phyloP scores from a whole-genome alignment of 345 rosid genomes.

The Atalantia buxifolia region DNA sequence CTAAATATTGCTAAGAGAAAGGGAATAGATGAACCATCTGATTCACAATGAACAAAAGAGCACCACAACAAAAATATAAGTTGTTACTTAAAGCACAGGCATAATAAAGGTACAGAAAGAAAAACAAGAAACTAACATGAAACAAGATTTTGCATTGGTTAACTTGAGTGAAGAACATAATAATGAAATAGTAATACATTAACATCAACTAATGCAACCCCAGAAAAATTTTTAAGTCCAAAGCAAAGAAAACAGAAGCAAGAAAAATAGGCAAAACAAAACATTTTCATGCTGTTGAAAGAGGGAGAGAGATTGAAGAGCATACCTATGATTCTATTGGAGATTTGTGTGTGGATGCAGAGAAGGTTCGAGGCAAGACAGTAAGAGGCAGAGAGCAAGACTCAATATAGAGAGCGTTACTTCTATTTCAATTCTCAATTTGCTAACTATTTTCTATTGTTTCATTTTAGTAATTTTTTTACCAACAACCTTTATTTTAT shows the following conservation, averaged over 20 bases:
- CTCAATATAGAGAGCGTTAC: constrained; percentile 35
- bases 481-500: background rate
- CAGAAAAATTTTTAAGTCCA: background rate
- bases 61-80: background rate
- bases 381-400: background rate
- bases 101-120: background rate
- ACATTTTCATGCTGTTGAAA: background rate
- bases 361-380: constrained; percentile 16
- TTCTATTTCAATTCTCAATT: constrained; percentile 49
- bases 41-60: background rate
- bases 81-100: background rate
- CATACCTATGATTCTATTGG: constrained; percentile 18
- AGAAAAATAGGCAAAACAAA: background rate
- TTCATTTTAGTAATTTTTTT: background rate
- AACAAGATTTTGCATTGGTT: background rate
- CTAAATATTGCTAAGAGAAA: background rate
- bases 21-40: constrained; percentile 2
- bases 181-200: background rate
- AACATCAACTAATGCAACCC: background rate
- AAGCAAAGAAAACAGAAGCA: background rate
- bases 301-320: constrained; percentile 12
- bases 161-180: background rate
- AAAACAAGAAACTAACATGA: background rate
- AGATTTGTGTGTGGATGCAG: background rate
- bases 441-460: too few relatives aligned